Percentiles rank a stretch among this genome's conserved stretches.
Conservation (phyloP, 805 yeast genomes). For the Pichia ethanolica region DNA sequence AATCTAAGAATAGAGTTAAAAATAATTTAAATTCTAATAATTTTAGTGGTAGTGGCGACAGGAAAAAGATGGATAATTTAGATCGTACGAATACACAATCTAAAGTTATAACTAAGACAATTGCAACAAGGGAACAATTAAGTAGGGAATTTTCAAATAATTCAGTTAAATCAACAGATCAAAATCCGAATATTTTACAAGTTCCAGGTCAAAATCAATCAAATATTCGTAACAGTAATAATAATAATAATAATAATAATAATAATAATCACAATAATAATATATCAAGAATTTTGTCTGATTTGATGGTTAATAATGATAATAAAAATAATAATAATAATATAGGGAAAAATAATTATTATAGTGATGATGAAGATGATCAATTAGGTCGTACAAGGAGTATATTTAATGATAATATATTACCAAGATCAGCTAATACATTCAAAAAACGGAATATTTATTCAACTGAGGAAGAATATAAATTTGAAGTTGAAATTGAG, state of each 20-base stretch:
- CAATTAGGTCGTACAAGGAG: background rate
- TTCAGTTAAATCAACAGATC: background rate
- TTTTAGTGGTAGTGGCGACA: no score
- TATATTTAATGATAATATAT: background rate
- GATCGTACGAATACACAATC: background rate
- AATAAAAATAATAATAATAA: no score
- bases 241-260: background rate
- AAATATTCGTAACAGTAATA: background rate
- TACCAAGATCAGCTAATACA: background rate
- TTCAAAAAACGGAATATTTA: background rate
- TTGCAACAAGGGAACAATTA: slow-evolving; percentile 10
- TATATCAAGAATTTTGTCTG: no score
- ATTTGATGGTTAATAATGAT: no score
- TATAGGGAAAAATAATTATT: background rate
- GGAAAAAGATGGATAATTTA: no score
- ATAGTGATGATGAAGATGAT: background rate
- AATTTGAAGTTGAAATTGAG: slow-evolving; percentile 5
- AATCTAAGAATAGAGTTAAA: no score
- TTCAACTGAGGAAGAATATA: slow-evolving; percentile 1
- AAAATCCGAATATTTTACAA: background rate
- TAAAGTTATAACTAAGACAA: slow-evolving; percentile 6
- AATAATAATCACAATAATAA: background rate
- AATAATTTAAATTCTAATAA: no score
- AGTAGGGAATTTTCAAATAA: slow-evolving; percentile 6
- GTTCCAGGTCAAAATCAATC: background rate